These are phyloP conservation scores for Mrakia blollopis DNA, from an alignment of 768 basidiomycete species.

Conservation along the genomic window DNA sequence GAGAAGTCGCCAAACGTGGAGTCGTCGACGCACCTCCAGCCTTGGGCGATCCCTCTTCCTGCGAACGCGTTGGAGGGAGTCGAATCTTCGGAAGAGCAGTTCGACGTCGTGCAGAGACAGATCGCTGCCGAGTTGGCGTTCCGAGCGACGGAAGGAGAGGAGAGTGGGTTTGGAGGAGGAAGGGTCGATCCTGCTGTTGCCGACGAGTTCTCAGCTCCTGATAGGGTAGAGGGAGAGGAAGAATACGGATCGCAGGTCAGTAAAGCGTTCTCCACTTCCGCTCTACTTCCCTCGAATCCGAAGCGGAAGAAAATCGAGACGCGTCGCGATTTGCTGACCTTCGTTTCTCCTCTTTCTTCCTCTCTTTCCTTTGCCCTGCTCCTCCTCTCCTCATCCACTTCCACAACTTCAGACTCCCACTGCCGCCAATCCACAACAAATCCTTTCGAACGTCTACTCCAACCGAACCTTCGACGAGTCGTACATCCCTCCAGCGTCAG, in stretches of 20 bases:
- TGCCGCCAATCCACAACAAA: neutral
- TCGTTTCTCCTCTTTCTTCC: neutral
- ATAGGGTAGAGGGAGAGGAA: no score
- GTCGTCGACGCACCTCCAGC: neutral
- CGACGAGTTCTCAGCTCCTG: no score
- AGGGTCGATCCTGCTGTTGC: neutral
- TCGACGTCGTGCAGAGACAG: neutral
- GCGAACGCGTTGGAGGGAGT: conserved; percentile 1
- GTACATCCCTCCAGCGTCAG: neutral
- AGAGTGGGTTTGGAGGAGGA: neutral
- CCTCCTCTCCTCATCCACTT: neutral
- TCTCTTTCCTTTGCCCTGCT: neutral
- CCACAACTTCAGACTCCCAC: neutral
- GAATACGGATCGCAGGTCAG: no score
- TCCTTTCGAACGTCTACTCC: neutral
- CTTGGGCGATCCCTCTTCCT: conserved; percentile 13
- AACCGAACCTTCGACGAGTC: conserved; percentile 6
- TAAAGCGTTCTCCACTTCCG: no score
- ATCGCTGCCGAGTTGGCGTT: neutral
- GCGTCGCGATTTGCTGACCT: no score
- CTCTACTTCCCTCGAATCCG: no score
- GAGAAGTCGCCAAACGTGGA: neutral
- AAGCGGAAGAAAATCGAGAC: no score
- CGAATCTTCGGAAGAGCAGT: neutral
- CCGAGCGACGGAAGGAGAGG: neutral